Conservation (phyloP, 1,139 yeast genomes). For the Geotrichum klebahnii region DNA sequence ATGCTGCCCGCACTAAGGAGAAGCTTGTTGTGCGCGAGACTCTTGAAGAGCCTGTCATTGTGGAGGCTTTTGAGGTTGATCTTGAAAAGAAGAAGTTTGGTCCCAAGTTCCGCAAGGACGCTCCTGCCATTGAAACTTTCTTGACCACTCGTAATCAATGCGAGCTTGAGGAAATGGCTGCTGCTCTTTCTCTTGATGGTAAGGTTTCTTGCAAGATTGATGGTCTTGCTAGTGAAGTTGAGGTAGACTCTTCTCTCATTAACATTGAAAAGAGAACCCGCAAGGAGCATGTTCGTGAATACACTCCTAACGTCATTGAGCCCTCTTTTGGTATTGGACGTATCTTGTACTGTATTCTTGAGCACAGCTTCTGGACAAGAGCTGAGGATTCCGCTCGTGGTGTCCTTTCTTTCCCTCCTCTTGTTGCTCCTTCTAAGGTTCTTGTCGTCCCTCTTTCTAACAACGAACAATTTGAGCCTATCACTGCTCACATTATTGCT, state of each 20-base stretch:
- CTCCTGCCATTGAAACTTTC: constrained; percentile 85
- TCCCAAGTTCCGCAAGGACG: constrained; percentile 94
- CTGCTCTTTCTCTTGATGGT: constrained; percentile 60
- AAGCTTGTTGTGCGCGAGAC: constrained; percentile 91
- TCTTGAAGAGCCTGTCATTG: constrained; percentile 74
- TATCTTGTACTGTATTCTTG: constrained; percentile 86
- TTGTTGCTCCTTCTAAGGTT: constrained; percentile 97
- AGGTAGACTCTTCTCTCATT: constrained; percentile 67
- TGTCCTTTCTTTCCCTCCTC: constrained; percentile 88
- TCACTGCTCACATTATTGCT: constrained; percentile 58
- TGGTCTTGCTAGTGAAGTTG: constrained; percentile 59
- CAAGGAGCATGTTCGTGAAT: constrained; percentile 90
- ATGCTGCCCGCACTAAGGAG: constrained; percentile 90
- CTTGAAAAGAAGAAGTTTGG: constrained; percentile 94
- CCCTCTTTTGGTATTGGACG: constrained; percentile 99
- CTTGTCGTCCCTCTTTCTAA: constrained; percentile 89
- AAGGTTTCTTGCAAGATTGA: constrained; percentile 62
- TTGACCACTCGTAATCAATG: constrained; percentile 73
- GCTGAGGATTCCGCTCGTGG: constrained; percentile 89
- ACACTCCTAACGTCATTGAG: constrained; percentile 94
- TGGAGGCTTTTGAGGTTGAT: constrained; percentile 78
- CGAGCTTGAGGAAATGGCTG: constrained; percentile 72
- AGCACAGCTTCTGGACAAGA: constrained; percentile 93
- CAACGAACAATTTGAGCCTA: constrained; percentile 74
- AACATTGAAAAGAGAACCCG: constrained; percentile 72